A percentile compares a stretch with the other conserved stretches of the same genome.
Conservation (phyloP, 2,329 filamentous ascomycete genomes). For the Ilyonectria destructans region DNA sequence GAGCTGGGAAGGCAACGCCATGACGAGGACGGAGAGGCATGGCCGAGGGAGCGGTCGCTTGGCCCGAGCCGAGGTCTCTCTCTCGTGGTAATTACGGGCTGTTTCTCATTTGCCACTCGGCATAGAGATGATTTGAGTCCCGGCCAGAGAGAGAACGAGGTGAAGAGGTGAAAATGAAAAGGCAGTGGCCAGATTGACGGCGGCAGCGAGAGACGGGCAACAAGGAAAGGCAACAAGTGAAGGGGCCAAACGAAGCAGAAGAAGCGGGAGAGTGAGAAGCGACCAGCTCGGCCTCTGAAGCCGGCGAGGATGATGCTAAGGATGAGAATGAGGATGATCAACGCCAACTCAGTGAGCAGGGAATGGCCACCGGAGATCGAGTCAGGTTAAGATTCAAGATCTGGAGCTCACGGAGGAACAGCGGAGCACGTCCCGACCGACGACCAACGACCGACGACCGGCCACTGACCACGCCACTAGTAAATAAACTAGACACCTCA, state of each 20-base stretch:
- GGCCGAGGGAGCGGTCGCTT: constrained; percentile 22
- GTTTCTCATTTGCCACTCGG: constrained; percentile 27
- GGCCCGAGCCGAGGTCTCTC: not conserved
- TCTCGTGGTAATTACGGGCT: constrained; percentile 13
- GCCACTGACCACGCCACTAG: constrained; percentile 19
- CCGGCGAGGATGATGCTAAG: constrained; percentile 18
- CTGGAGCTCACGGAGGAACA: constrained; percentile 21
- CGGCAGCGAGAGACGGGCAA: constrained; percentile 20
- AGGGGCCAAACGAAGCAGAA: not conserved
- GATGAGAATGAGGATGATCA: constrained; percentile 16
- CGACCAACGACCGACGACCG: constrained; percentile 22
- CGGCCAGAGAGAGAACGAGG: not conserved
- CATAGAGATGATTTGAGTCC: constrained; percentile 18
- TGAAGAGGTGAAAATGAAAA: not conserved
- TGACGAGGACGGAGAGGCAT: constrained; percentile 57
- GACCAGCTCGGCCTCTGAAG: constrained; percentile 1
- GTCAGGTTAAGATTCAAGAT: constrained; percentile 28
- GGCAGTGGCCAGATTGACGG: constrained; percentile 16
- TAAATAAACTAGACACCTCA: constrained; percentile 23
- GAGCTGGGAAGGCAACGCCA: constrained; percentile 48
- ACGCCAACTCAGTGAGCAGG: constrained; percentile 19
- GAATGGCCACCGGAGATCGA: constrained; percentile 25
- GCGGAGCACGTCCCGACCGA: not conserved
- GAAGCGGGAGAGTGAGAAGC: not conserved
- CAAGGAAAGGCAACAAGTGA: not conserved